Percentiles rank a stretch among this genome's conserved stretches.
Evolutionary conservation across 768 basidiomycete genomes (phyloP).

Genomic region (Clavulina sp.): DNA sequence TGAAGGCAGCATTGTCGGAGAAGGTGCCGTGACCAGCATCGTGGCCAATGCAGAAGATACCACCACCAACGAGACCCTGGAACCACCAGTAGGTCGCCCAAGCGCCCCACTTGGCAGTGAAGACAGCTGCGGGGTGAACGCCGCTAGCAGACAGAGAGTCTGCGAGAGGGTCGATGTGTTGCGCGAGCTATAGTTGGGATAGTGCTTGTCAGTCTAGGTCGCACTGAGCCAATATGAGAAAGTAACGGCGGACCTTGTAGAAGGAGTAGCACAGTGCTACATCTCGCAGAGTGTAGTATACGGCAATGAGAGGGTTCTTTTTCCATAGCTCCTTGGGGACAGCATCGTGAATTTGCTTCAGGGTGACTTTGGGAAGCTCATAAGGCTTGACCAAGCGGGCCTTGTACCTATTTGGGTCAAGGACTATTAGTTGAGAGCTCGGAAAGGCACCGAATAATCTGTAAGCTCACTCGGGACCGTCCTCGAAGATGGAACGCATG

Average conservation of each 20-base stretch:
- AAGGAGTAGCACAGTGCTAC: constrained; percentile 20
- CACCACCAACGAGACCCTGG: constrained; percentile 73
- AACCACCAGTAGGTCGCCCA: constrained; percentile 74
- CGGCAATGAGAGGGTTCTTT: constrained; percentile 25
- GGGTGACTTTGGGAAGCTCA: constrained; percentile 30
- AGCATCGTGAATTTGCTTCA: constrained; percentile 38
- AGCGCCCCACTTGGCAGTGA: constrained; percentile 20
- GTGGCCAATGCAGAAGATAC: constrained; percentile 87
- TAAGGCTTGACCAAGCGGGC: constrained; percentile 29
- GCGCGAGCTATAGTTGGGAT: not conserved
- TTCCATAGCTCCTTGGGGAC: constrained; percentile 37
- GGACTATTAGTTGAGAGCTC: not conserved
- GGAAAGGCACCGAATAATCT: not conserved
- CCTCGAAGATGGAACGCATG: not conserved
- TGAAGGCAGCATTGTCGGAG: constrained; percentile 78
- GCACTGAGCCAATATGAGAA: not conserved
- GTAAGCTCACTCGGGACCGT: not conserved
- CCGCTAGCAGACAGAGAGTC: not conserved
- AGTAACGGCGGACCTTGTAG: not conserved
- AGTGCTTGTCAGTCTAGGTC: not conserved
- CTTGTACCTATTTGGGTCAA: not conserved
- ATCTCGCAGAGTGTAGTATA: constrained; percentile 29
- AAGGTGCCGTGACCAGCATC: constrained; percentile 95
- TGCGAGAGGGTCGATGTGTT: not conserved
- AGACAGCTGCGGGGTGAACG: constrained; percentile 19